Evolutionary conservation across 2,329 filamentous ascomycete genomes (phyloP).

Genomic region (Graphilbum sp.): DNA sequence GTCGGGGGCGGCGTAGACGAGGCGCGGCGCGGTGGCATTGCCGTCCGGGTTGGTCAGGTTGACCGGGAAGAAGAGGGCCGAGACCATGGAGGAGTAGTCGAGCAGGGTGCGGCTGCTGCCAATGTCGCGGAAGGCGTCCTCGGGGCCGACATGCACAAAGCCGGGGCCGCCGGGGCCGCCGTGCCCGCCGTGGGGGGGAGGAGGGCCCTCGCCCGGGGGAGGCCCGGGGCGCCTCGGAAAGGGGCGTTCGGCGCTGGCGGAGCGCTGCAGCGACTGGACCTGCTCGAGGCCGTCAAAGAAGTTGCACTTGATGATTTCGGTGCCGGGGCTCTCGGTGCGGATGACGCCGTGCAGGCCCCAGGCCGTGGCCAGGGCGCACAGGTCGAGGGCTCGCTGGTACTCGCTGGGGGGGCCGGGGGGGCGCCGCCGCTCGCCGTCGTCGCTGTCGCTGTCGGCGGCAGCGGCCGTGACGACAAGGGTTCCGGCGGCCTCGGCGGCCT

Average conservation of each 20-base stretch:
- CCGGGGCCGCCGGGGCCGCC: slow-evolving; percentile 1
- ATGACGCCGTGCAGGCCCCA: slow-evolving; percentile 3
- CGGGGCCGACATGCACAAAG: not conserved
- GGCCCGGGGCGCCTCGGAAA: too few relatives aligned
- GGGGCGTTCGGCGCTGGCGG: not conserved
- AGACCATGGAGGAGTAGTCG: slow-evolving; percentile 2
- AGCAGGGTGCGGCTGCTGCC: not conserved
- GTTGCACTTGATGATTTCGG: slow-evolving; percentile 5
- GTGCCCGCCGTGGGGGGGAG: not conserved
- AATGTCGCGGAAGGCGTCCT: not conserved
- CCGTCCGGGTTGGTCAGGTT: slow-evolving; percentile 4
- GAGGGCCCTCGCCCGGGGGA: too few relatives aligned
- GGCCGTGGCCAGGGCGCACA: not conserved
- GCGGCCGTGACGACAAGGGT: not conserved
- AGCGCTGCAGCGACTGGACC: slow-evolving; percentile 1
- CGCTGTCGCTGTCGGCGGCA: not conserved
- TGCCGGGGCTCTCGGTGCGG: slow-evolving; percentile 2
- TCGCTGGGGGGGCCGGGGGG: slow-evolving; percentile 5
- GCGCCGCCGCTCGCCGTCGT: not conserved
- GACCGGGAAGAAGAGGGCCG: slow-evolving; percentile 3
- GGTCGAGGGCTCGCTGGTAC: slow-evolving; percentile 1
- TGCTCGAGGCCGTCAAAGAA: slow-evolving; percentile 3
- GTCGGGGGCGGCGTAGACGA: not conserved
- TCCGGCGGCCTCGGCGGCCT: not conserved
- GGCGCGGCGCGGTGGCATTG: not conserved